Conservation (phyloP, 176 grass and related monocot genomes). For the Juncus inflexus region DNA sequence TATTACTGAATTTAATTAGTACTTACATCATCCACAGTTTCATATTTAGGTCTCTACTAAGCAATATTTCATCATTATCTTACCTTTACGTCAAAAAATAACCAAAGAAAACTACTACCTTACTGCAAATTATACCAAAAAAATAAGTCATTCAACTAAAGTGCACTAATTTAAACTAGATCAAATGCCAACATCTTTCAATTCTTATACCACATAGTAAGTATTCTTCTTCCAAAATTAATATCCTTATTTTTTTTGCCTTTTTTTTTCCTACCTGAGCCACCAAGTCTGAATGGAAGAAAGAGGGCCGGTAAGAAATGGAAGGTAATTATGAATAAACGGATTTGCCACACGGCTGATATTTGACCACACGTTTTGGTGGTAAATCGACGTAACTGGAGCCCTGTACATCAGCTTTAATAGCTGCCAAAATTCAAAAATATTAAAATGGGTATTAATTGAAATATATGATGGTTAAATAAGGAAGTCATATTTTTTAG, state of each 20-base stretch:
- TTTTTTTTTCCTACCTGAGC: slow-evolving; percentile 49
- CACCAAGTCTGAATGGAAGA: slow-evolving; percentile 83
- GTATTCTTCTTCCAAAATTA: too few relatives aligned
- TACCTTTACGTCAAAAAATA: too few relatives aligned
- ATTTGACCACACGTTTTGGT: slow-evolving; percentile 74
- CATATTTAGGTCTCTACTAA: too few relatives aligned
- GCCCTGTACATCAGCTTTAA: slow-evolving; percentile 90
- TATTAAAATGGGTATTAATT: slow-evolving; percentile 17
- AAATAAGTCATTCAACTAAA: too few relatives aligned
- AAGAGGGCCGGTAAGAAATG: slow-evolving; percentile 67
- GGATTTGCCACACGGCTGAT: slow-evolving; percentile 61
- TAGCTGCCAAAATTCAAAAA: slow-evolving; percentile 39
- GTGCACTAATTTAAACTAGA: too few relatives aligned
- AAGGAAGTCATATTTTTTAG: slow-evolving; percentile 16
- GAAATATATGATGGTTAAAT: slow-evolving; percentile 11
- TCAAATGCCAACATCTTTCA: too few relatives aligned
- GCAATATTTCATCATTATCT: too few relatives aligned
- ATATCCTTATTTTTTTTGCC: neutral
- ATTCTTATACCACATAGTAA: too few relatives aligned
- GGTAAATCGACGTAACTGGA: slow-evolving; percentile 62
- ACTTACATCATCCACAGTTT: too few relatives aligned
- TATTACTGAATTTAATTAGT: too few relatives aligned
- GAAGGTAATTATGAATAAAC: slow-evolving; percentile 51
- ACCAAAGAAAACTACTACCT: too few relatives aligned
- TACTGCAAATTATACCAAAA: too few relatives aligned